Percentiles rank a stretch among this genome's conserved stretches.
phyloP scores from a whole-genome alignment of 352 stramenopile genomes.

The Globisporangium abappressorium region DNA sequence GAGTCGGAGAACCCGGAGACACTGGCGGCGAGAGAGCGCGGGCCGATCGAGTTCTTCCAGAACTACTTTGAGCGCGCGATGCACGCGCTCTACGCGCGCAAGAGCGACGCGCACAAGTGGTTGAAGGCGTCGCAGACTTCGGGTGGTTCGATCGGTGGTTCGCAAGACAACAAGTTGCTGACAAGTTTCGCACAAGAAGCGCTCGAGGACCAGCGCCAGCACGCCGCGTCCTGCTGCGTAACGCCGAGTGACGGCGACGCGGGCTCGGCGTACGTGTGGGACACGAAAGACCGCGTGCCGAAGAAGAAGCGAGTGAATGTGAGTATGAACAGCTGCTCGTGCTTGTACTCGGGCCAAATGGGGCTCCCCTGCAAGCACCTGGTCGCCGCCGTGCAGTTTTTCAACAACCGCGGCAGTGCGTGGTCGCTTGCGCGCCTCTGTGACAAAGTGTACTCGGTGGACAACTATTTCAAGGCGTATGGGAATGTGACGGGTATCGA shows the following conservation, averaged over 20 bases:
- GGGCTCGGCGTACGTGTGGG: conserved; percentile 38
- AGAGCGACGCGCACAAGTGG: conserved; percentile 28
- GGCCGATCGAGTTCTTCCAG: conserved; percentile 43
- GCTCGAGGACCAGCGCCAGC: conserved; percentile 24
- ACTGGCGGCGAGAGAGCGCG: conserved; percentile 18
- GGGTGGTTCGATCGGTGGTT: too few relatives aligned
- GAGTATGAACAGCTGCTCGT: conserved; percentile 32
- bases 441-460: conserved; percentile 27
- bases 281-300: conserved; percentile 21
- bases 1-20: conserved; percentile 20
- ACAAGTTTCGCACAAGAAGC: conserved; percentile 33
- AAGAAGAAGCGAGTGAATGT: conserved; percentile 44
- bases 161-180: conserved; percentile 12
- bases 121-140: conserved; percentile 3
- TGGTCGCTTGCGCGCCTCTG: conserved; percentile 32
- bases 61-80: conserved; percentile 45
- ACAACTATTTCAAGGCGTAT: conserved; percentile 29
- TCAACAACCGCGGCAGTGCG: conserved; percentile 22
- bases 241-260: conserved; percentile 36
- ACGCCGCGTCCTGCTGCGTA: conserved; percentile 34
- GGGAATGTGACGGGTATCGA: conserved; percentile 22
- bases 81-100: conserved; percentile 33
- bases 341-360: conserved; percentile 29
- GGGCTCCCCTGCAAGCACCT: conserved; percentile 43
- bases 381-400: conserved; percentile 31